Percentiles rank a stretch among this genome's conserved stretches.
Evolutionary conservation across 306 rosid genomes (phyloP).

Genomic region (Cucurbita pepo): DNA sequence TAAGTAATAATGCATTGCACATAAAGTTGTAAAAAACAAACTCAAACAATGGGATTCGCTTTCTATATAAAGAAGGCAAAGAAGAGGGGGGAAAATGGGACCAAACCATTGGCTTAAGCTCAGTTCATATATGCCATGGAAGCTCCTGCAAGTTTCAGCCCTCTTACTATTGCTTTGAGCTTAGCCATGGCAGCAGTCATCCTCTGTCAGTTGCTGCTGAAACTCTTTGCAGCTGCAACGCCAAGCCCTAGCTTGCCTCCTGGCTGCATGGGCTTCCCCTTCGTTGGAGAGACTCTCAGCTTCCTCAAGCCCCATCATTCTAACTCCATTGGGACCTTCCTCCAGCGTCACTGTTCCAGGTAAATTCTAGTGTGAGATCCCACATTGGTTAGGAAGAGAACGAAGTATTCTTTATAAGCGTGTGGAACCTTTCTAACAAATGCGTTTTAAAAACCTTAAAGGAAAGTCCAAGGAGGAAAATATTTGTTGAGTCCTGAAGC

Average conservation of each 20-base stretch:
- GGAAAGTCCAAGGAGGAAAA: no score
- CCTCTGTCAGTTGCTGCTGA: constrained; percentile 21
- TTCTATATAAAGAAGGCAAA: neutral
- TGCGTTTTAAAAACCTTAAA: no score
- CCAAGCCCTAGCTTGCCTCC: constrained; percentile 19
- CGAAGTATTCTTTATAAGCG: no score
- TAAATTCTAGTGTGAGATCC: neutral
- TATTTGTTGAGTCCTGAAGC: no score
- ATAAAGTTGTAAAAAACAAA: neutral
- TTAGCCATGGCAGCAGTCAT: constrained; percentile 9
- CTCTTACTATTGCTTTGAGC: constrained; percentile 11
- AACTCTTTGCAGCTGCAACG: neutral
- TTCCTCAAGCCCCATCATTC: constrained; percentile 62
- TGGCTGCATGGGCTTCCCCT: constrained; percentile 69
- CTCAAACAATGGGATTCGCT: neutral
- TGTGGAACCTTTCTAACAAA: no score
- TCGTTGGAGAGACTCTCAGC: constrained; percentile 44
- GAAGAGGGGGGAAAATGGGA: neutral
- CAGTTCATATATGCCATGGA: neutral
- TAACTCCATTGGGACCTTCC: constrained; percentile 42
- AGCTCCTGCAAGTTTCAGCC: neutral
- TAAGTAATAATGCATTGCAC: neutral
- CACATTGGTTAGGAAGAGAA: no score
- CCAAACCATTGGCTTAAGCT: neutral
- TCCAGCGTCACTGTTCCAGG: constrained; percentile 47